A percentile compares a stretch with the other conserved stretches of the same genome.
Conservation (phyloP, 768 basidiomycete species). For the Cyclocybe cylindracea region DNA sequence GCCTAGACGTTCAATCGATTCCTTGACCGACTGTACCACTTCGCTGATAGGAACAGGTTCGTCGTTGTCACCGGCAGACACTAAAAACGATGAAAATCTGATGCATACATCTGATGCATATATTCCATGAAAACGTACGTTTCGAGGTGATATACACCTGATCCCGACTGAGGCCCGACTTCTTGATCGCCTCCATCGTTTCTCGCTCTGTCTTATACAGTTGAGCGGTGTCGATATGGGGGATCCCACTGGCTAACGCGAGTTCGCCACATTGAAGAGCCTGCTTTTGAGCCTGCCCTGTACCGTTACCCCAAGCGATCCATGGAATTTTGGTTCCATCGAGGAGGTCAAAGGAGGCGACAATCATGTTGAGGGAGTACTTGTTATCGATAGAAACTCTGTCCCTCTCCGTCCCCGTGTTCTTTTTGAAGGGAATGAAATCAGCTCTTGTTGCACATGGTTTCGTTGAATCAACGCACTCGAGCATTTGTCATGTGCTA, state of each 20-base stretch:
- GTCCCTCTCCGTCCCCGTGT: too few species aligned
- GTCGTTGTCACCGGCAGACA: constrained; percentile 12
- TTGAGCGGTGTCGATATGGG: constrained; percentile 56
- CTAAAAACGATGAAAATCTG: constrained; percentile 3
- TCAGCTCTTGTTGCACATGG: too few species aligned
- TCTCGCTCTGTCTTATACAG: constrained; percentile 45
- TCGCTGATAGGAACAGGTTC: constrained; percentile 26
- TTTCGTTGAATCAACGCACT: too few species aligned
- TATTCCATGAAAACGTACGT: constrained; percentile 16
- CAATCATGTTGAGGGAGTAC: background rate
- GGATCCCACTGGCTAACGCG: constrained; percentile 42
- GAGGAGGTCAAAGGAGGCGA: constrained; percentile 22
- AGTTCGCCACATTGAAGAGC: constrained; percentile 28
- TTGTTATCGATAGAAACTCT: too few species aligned
- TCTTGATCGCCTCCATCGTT: constrained; percentile 38
- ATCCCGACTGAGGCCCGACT: constrained; percentile 33
- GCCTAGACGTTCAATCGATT: constrained; percentile 47
- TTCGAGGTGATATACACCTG: constrained; percentile 54
- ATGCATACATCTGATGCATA: background rate
- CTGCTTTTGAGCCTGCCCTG: constrained; percentile 31
- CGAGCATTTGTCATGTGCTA: too few species aligned
- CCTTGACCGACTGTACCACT: constrained; percentile 43
- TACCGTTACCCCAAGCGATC: constrained; percentile 53
- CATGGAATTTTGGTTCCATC: constrained; percentile 43
- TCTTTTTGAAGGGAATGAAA: background rate